phyloP scores from a whole-genome alignment of 306 rosid species.

The Rosa multiflora region DNA sequence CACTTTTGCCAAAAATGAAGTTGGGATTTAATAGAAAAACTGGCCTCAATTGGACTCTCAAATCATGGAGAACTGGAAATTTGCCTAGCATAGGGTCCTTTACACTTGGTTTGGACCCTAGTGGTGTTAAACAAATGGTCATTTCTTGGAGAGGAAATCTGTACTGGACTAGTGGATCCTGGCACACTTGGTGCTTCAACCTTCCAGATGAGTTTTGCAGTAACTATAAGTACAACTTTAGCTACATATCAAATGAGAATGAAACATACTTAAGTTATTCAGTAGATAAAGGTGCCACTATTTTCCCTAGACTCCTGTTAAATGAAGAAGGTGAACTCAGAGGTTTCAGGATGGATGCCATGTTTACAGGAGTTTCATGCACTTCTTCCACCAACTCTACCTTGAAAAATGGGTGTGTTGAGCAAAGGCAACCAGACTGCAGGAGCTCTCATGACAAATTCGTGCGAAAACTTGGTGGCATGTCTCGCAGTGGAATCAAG shows the following conservation, averaged over 20 bases:
- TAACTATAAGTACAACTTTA: conserved; percentile 3
- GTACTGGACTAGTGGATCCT: conserved; percentile 27
- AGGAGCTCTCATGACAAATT: neutral
- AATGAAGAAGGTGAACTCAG: conserved; percentile 3
- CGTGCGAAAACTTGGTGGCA: conserved; percentile 7
- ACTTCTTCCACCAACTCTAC: neutral
- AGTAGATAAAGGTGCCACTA: conserved; percentile 3
- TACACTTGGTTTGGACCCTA: conserved; percentile 25
- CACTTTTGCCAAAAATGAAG: conserved; percentile 33
- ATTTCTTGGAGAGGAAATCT: conserved; percentile 17
- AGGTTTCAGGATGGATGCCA: conserved; percentile 5
- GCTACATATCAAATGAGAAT: conserved; percentile 25
- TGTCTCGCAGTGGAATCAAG: conserved; percentile 2
- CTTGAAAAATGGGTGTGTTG: conserved; percentile 21
- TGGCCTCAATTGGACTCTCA: conserved; percentile 23
- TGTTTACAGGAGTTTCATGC: conserved; percentile 17
- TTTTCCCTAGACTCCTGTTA: conserved; percentile 14
- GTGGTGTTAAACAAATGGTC: conserved; percentile 16
- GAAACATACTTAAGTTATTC: conserved; percentile 25
- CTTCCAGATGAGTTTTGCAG: conserved; percentile 5
- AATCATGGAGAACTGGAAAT: conserved; percentile 19
- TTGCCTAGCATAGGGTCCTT: conserved; percentile 23
- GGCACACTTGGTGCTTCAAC: conserved; percentile 18
- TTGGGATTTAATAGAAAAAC: conserved; percentile 23
- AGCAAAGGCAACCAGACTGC: conserved; percentile 15